These are phyloP conservation scores for Mortierella alpina DNA, from an alignment of 192 early-diverging fungal species.

Conservation along the genomic window DNA sequence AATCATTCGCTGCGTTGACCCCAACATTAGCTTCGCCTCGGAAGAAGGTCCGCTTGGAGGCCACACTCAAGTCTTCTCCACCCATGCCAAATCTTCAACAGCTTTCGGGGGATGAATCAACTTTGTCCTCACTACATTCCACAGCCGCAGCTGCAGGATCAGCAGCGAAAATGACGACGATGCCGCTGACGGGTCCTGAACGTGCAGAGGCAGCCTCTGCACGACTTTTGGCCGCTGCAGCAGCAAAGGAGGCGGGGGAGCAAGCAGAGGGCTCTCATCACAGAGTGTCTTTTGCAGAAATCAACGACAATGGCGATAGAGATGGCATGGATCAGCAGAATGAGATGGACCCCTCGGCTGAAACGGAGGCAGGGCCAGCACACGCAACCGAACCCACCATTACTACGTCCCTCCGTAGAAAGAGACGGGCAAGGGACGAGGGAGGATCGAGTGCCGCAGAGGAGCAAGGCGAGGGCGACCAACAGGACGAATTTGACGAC, in stretches of 20 bases:
- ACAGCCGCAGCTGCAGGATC: no score
- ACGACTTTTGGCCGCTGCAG: background rate
- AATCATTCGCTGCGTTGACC: background rate
- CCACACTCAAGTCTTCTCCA: no score
- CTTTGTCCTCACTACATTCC: no score
- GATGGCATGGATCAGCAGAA: background rate
- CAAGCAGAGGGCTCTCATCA: background rate
- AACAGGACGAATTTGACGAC: constrained; percentile 16
- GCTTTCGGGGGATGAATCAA: no score
- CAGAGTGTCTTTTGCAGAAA: constrained; percentile 9
- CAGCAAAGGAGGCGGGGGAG: background rate
- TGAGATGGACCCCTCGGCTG: background rate
- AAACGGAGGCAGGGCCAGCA: background rate
- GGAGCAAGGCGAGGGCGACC: constrained; percentile 39
- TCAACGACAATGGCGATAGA: background rate
- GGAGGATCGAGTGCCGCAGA: constrained; percentile 15
- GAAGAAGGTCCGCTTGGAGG: constrained; percentile 1
- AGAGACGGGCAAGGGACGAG: constrained; percentile 14
- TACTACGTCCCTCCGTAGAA: background rate
- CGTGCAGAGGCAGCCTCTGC: no score
- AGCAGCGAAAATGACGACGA: no score
- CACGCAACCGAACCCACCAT: no score
- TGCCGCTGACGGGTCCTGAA: no score
- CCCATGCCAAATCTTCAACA: no score
- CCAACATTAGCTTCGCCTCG: constrained; percentile 1